Evolutionary conservation across 176 grass and related monocot genomes (phyloP).

Genomic region (Bothriochloa decipiens): DNA sequence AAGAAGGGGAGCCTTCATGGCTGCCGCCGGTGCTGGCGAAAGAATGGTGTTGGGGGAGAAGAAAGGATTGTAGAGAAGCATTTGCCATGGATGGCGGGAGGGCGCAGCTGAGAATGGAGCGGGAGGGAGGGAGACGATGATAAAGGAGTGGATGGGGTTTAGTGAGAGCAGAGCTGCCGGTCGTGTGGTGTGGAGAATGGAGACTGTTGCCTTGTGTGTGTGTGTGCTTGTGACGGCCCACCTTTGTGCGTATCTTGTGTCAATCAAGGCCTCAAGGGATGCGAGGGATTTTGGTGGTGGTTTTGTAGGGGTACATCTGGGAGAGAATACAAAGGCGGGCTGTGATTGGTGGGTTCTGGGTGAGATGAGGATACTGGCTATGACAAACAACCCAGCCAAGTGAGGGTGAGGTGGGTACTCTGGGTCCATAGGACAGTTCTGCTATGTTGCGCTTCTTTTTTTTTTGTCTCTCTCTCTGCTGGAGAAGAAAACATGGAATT

Average conservation of each 20-base stretch:
- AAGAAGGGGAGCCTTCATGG: conserved; percentile 47
- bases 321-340: conserved; percentile 43
- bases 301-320: conserved; percentile 43
- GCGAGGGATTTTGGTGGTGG: conserved; percentile 30
- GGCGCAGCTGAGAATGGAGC: background rate
- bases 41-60: conserved; percentile 63
- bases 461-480: background rate
- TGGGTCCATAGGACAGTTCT: conserved; percentile 10
- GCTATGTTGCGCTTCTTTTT: background rate
- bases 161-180: conserved; percentile 34
- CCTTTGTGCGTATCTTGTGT: conserved; percentile 7
- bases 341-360: conserved; percentile 89
- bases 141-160: conserved; percentile 54
- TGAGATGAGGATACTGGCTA: conserved; percentile 66
- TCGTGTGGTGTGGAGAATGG: conserved; percentile 42
- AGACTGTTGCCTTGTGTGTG: conserved; percentile 1
- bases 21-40: conserved; percentile 29
- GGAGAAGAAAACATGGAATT: background rate
- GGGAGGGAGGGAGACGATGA: conserved; percentile 1
- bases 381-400: conserved; percentile 31
- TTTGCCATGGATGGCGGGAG: conserved; percentile 55
- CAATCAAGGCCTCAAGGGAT: conserved; percentile 1
- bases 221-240: background rate
- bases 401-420: conserved; percentile 12
- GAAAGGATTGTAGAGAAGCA: conserved; percentile 63